Percentiles rank a stretch among this genome's conserved stretches.
Evolutionary conservation across 257 asterid genomes (phyloP).

Genomic region (Solanum bulbocastanum): DNA sequence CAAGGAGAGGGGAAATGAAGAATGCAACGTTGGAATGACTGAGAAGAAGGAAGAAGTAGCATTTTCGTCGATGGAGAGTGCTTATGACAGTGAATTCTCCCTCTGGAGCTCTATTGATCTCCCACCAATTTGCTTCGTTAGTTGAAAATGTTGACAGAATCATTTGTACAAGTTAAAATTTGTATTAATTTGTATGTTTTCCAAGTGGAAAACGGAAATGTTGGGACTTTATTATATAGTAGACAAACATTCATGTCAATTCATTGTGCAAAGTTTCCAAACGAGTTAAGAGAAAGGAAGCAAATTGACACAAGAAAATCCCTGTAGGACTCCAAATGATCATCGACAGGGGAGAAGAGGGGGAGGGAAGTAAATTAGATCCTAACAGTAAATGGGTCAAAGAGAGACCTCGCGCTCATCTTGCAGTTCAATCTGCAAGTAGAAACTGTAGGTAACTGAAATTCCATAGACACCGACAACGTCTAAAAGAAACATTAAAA

Average conservation of each 20-base stretch:
- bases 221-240: no score
- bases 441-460: not conserved
- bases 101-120: constrained; percentile 40
- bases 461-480: not conserved
- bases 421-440: not conserved
- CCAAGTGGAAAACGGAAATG: not conserved
- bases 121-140: constrained; percentile 30
- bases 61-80: not conserved
- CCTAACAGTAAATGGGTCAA: not conserved
- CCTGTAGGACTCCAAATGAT: not conserved
- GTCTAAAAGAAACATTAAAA: not conserved
- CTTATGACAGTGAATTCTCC: constrained; percentile 17
- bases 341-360: not conserved
- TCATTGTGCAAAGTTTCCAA: not conserved
- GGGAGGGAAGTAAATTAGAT: not conserved
- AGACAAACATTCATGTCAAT: not conserved
- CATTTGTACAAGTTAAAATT: not conserved
- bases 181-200: not conserved
- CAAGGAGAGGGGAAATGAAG: not conserved
- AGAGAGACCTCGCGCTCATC: not conserved
- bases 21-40: not conserved
- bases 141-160: not conserved
- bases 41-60: not conserved
- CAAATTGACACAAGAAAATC: not conserved
- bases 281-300: no score